These are phyloP conservation scores for Phytophthora brassicae DNA, from an alignment of 352 stramenopile genomes.

Conservation along the genomic window DNA sequence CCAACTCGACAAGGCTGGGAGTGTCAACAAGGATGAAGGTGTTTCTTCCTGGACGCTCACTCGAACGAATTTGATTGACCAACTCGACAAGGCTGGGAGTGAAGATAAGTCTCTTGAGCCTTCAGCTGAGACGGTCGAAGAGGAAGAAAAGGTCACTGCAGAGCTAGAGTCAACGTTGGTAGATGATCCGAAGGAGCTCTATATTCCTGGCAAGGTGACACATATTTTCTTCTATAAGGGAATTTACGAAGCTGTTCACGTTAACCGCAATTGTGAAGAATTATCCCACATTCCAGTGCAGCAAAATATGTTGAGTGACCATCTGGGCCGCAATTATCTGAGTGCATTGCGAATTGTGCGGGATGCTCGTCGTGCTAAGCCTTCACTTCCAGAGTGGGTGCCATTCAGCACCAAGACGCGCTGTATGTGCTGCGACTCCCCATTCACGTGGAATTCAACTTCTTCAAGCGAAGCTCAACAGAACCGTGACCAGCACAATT, in stretches of 20 bases:
- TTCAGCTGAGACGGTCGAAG: conserved; percentile 30
- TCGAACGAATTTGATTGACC: conserved; percentile 73
- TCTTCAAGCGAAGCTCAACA: conserved; percentile 88
- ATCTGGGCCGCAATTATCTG: conserved; percentile 81
- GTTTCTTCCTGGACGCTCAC: conserved; percentile 73
- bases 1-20: conserved; percentile 58
- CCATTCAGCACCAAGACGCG: conserved; percentile 82
- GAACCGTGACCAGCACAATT: conserved; percentile 91
- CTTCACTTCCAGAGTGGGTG: conserved; percentile 65
- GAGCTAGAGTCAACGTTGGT: conserved; percentile 55
- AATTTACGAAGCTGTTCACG: conserved; percentile 80
- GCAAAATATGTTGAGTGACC: conserved; percentile 87
- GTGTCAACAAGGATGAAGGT: conserved; percentile 42
- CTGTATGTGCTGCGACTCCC: conserved; percentile 88
- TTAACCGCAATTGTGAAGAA: conserved; percentile 72
- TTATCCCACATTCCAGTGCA: conserved; percentile 79
- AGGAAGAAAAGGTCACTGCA: conserved; percentile 58
- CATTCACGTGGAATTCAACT: conserved; percentile 90
- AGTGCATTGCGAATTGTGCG: conserved; percentile 78
- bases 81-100: conserved; percentile 56
- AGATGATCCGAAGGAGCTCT: conserved; percentile 75
- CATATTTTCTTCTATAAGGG: conserved; percentile 83
- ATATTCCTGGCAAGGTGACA: conserved; percentile 72
- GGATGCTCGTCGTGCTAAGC: conserved; percentile 60
- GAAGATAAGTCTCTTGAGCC: conserved; percentile 42